Evolutionary conservation across 1,284 basidiomycete genomes (phyloP), one percentile per base, ranked within the genome.

Genomic region (Pterula multifida): DNA sequence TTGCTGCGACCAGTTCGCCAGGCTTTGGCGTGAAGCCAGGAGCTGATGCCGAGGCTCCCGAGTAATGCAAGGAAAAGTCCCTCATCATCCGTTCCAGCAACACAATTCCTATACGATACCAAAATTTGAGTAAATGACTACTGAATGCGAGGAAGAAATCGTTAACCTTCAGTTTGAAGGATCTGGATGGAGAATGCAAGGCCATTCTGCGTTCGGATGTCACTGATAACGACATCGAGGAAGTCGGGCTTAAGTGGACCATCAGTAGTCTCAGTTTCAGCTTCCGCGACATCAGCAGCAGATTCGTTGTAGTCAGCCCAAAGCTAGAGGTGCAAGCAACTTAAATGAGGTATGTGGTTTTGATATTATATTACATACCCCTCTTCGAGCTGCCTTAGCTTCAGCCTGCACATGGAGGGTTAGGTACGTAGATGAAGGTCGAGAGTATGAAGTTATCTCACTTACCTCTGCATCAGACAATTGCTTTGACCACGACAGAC

Each of bases 111-210:
- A 55, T 4, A 26, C 12, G 45, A 23, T 48, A 49, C 48, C 45
- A 44, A 46, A n/a, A n/a, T 11, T n/a, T 36, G 17, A 49, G 26
- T 2, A 17, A 45, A 21, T 39, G 49, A 26, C 39, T 15, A 22
- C 36, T 48, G 35, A 17, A 44, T 21, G 21, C 12, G 11, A 45
- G 44, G 26, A 39, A n/a, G 11, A 9, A 26, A 23, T 9, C 22
- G 57, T 70, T 50, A 55, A 87, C 90, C 90, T 68, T 90, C 85
- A 2, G 86, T 88, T 63, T 90, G 88, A 23, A 96, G 76, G 45
- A 96, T 76, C 64, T 98, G 95, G 13, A 98, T 81, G 12, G 91
- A 95, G 71, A 98, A 98, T 22, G 67, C 72, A 62, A 97, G 86
- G 35, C 78, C 80, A 49, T 81, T 81, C 55, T 73, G 71, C 3